Evolutionary conservation across 2,329 filamentous ascomycete genomes (phyloP), one percentile per base, ranked within the genome.

Genomic region (Diaporthe vaccinii): DNA sequence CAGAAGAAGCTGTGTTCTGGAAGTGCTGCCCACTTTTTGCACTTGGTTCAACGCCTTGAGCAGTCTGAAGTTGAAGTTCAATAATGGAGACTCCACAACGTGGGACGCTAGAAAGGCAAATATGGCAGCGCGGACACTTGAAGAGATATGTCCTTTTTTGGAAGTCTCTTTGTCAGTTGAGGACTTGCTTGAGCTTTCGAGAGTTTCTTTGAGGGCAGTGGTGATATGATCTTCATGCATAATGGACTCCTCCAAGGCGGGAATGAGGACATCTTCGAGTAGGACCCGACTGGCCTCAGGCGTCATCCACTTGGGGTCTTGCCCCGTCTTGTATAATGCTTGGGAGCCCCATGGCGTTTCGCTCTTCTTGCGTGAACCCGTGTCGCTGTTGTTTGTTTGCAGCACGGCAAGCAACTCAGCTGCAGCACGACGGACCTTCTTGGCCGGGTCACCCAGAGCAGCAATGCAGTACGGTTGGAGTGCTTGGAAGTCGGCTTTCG

Each of bases 191-290:
- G 81, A 81, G 72, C 90, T 90, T 78, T 92, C 91, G 15, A 97
- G 82, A 0, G 88, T 84, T 44, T 87, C 88, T 76, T 90, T 88
- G 7, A 98, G 82, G 3, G 92, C 89, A 28, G 90, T 90, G 36
- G 89, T 86, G 59, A 98, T 88, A 76, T 97, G 92, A 39, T 89
- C 90, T 5, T 91, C 86, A 81, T 98, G 95, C 78, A 98, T 90
- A 4, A 96, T 89, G 80, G 93, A 97, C 83, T 98, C 97, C 83
- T 98, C 96, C 14, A 98, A 85, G 2, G 89, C 90, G 0, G 94
- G 94, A 28, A 95, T 83, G n/a, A 98, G 84, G 51, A 93, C 87
- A 28, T 90, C 87, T 28, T 91, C 88, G 0, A 97, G 81, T 28
- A 97, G 84, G 75, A 90, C 92, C 58, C 88, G 85, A 2, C 86